Evolutionary conservation across 768 basidiomycete species (phyloP).

Genomic region (Serendipita sp.): DNA sequence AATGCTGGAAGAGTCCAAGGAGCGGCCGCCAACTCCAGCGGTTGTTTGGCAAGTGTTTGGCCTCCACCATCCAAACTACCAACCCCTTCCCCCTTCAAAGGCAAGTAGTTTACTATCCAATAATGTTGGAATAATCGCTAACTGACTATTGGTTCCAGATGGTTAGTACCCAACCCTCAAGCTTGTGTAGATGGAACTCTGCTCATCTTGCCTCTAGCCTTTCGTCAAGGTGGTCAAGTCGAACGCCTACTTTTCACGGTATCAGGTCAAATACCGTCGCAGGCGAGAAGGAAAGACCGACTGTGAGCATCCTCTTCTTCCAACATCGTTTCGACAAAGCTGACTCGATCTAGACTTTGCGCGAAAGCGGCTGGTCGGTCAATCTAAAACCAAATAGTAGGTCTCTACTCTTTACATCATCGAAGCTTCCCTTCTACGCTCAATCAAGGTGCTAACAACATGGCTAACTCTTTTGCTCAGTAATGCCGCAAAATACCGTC

Average conservation of each 20-base stretch:
- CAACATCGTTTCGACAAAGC: neutral
- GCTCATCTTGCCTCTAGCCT: slow-evolving; percentile 29
- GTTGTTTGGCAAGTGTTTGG: slow-evolving; percentile 2
- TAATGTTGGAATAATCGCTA: slow-evolving; percentile 9
- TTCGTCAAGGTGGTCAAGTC: slow-evolving; percentile 97
- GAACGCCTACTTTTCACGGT: slow-evolving; percentile 93
- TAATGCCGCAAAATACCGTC: slow-evolving; percentile 94
- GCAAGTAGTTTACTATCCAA: neutral
- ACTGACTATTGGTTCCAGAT: slow-evolving; percentile 7
- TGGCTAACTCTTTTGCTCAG: slow-evolving; percentile 21
- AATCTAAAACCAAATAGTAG: slow-evolving; percentile 99
- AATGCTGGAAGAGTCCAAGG: neutral
- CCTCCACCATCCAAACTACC: neutral
- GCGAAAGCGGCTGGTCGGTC: slow-evolving; percentile 87
- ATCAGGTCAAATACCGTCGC: slow-evolving; percentile 96
- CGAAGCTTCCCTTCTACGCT: neutral
- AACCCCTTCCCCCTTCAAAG: neutral
- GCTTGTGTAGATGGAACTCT: neutral
- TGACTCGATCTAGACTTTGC: slow-evolving; percentile 59
- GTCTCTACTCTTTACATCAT: slow-evolving; percentile 14
- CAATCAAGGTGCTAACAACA: neutral
- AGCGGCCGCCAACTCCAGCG: neutral
- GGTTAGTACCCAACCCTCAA: neutral
- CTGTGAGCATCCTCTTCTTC: slow-evolving; percentile 35
- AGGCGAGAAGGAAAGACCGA: slow-evolving; percentile 98